phyloP scores from a whole-genome alignment of 148 eudicot species.

The Simmondsia chinensis region DNA sequence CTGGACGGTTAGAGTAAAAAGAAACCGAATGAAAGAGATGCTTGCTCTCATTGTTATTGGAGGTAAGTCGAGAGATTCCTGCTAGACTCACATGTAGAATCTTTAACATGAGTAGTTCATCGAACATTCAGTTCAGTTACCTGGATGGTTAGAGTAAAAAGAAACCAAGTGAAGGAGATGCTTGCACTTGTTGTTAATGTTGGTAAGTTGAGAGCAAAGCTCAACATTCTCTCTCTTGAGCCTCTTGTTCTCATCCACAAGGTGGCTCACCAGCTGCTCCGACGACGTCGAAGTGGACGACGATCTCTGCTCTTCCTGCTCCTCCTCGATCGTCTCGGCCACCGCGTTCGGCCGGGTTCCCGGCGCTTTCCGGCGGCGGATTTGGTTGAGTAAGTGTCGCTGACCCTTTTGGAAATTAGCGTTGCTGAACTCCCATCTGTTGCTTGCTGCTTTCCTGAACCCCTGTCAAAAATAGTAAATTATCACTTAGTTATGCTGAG shows the following conservation, averaged over 20 bases:
- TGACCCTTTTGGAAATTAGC: slow-evolving; percentile 65
- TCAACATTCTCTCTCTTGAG: slow-evolving; percentile 56
- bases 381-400: slow-evolving; percentile 43
- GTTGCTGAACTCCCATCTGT: slow-evolving; percentile 81
- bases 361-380: slow-evolving; percentile 64
- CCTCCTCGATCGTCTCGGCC: neutral
- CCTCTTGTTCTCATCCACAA: slow-evolving; percentile 69
- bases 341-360: slow-evolving; percentile 6
- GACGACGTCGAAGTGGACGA: slow-evolving; percentile 65
- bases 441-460: slow-evolving; percentile 77
- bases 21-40: slow-evolving; percentile 58
- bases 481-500: neutral
- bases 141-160: slow-evolving; percentile 10
- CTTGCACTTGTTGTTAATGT: slow-evolving; percentile 63
- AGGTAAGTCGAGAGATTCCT: slow-evolving; percentile 54
- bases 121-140: no score
- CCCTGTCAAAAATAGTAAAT: slow-evolving; percentile 38
- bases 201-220: slow-evolving; percentile 49
- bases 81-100: no score
- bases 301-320: slow-evolving; percentile 51
- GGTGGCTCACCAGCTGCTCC: slow-evolving; percentile 20
- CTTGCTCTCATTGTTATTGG: slow-evolving; percentile 61
- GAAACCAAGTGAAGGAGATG: slow-evolving; percentile 60
- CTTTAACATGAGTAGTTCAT: no score
- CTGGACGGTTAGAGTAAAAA: slow-evolving; percentile 10